Evolutionary conservation across 768 basidiomycete species (phyloP).

Genomic region (Suillus occidentalis): DNA sequence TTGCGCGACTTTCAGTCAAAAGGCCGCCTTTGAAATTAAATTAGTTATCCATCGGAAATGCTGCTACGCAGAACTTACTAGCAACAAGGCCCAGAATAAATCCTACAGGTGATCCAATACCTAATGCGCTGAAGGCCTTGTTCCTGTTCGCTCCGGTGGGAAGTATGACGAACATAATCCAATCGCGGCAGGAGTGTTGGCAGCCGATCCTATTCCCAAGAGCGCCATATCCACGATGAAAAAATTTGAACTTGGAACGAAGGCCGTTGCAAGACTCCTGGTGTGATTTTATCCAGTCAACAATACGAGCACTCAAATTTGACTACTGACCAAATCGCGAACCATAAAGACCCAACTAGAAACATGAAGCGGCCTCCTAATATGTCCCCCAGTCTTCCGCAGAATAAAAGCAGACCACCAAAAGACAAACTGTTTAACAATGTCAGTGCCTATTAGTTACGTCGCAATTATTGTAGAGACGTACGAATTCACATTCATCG

Average conservation of each 20-base stretch:
- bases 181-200: constrained; percentile 33
- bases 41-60: neutral
- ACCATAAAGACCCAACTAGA: constrained; percentile 31
- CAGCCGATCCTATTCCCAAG: constrained; percentile 34
- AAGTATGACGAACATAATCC: constrained; percentile 30
- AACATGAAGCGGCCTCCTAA: constrained; percentile 30
- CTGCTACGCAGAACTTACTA: constrained; percentile 16
- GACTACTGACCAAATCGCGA: constrained; percentile 28
- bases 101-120: constrained; percentile 35
- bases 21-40: constrained; percentile 26
- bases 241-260: constrained; percentile 25
- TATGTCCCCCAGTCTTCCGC: constrained; percentile 27
- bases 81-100: constrained; percentile 35
- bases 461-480: neutral
- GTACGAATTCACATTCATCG: constrained; percentile 26
- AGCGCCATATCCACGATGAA: constrained; percentile 35
- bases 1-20: constrained; percentile 29
- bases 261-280: constrained; percentile 33
- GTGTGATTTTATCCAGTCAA: neutral
- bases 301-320: neutral
- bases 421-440: constrained; percentile 19
- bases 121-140: constrained; percentile 34
- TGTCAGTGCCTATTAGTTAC: neutral
- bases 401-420: constrained; percentile 25
- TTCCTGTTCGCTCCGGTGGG: constrained; percentile 31